Evolutionary conservation across 2,329 filamentous ascomycete genomes (phyloP), one percentile per base, ranked within the genome.

Genomic region (Ambrosiella cleistominuta): DNA sequence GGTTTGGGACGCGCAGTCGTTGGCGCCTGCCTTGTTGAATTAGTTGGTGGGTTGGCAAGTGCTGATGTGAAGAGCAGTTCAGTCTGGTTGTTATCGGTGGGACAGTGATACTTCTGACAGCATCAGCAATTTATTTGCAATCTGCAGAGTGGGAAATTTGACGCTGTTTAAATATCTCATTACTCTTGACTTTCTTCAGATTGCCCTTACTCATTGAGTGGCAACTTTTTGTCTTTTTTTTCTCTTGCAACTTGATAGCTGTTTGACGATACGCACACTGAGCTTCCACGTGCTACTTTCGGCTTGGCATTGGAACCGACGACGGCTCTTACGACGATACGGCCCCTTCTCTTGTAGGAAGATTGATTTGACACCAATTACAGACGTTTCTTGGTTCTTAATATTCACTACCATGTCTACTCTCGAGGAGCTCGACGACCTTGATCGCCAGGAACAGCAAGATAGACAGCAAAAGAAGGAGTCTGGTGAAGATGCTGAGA

Each of bases 341-440:
- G 27, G 27, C 27, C 27, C 27, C 27, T 38, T 9, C 35, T 37
- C 40, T 42, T n/a, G 40, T 42, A 15, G 19, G 3, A 17, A 47
- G 2, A 15, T 17, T 17, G 44, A 40, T 15, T 36, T 12, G 6
- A 27, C 15, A 17, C 27, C 17, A n/a, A 42, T 39, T 54, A 17
- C 51, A 13, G 44, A 8, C n/a, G 8, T 47, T 45, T n/a, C 7
- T n/a, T 15, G 13, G 6, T 15, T n/a, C n/a, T 15, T 54, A 58
- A 44, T 36, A 50, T 35, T 35, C 6, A 38, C 47, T 19, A 53
- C 45, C 35, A 94, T 94, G 88, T 89, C 88, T 65, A 93, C 87
- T 65, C 82, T 94, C 67, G 88, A 95, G 75, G 88, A 94, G 75
- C 85, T 94, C 68, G 88, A 94, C 69, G 86, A 90, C 70, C 78